These are phyloP conservation scores for Penicillium subrubescens DNA, from an alignment of 495 filamentous ascomycete genomes.

Conservation along the genomic window DNA sequence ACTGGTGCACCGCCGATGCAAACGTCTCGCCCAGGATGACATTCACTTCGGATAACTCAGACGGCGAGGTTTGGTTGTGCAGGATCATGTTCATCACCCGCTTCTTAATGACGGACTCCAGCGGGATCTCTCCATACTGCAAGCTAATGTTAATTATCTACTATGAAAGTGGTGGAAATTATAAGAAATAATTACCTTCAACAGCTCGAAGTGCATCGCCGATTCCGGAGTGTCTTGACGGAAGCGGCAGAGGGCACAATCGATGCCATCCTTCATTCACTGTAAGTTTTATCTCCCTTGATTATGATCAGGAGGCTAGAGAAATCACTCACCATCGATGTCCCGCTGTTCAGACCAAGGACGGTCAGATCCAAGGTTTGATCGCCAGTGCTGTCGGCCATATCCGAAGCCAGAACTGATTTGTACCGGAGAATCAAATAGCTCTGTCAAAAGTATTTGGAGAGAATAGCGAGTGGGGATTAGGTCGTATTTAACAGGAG, in stretches of 20 bases:
- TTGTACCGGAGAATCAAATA: neutral
- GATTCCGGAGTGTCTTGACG: conserved; percentile 49
- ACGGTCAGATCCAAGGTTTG: conserved; percentile 43
- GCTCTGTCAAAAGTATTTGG: no score
- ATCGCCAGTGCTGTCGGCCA: no score
- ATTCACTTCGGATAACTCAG: conserved; percentile 56
- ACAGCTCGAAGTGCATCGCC: conserved; percentile 51
- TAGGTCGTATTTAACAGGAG: no score
- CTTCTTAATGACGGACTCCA: conserved; percentile 56
- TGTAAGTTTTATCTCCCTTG: no score
- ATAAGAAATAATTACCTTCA: conserved; percentile 26
- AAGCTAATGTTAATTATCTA: neutral
- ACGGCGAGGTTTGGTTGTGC: conserved; percentile 52
- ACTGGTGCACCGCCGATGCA: conserved; percentile 49
- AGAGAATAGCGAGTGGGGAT: no score
- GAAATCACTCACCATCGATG: conserved; percentile 33
- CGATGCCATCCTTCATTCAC: conserved; percentile 43
- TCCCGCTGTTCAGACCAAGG: conserved; percentile 53
- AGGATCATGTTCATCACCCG: conserved; percentile 58
- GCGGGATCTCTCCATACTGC: conserved; percentile 44
- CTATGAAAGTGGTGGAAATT: neutral
- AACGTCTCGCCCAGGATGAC: conserved; percentile 56
- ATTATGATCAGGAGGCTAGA: neutral
- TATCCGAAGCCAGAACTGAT: neutral
- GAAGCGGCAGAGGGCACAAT: conserved; percentile 54